phyloP scores from a whole-genome alignment of 768 basidiomycete species.

The Psilocybe subaeruginosa region DNA sequence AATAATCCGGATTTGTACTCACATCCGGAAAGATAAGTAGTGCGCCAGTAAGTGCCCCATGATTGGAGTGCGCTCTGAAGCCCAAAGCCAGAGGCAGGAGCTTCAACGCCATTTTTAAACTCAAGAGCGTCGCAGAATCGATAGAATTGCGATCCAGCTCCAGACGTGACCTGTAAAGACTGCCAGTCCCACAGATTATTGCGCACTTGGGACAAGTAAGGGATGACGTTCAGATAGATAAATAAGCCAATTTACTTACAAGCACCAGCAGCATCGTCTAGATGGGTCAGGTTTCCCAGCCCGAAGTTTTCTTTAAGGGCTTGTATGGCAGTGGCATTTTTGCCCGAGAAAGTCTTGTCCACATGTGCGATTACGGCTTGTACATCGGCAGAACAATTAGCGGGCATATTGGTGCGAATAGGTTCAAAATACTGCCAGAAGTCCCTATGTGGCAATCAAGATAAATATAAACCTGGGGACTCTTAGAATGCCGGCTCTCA shows the following conservation, averaged over 20 bases:
- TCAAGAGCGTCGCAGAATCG: conserved; percentile 71
- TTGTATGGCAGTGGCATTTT: conserved; percentile 49
- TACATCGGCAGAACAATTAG: conserved; percentile 76
- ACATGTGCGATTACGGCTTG: conserved; percentile 63
- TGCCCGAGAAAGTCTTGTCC: conserved; percentile 55
- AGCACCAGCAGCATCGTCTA: conserved; percentile 70
- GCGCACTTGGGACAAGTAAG: conserved; percentile 38
- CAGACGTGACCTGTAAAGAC: conserved; percentile 51
- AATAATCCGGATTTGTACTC: conserved; percentile 23
- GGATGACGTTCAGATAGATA: not conserved
- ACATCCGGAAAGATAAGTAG: conserved; percentile 49
- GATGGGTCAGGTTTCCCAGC: conserved; percentile 54
- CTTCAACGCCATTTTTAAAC: conserved; percentile 56
- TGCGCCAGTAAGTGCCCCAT: conserved; percentile 64
- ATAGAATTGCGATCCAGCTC: conserved; percentile 51
- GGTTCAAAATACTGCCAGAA: conserved; percentile 80
- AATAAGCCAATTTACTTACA: conserved; percentile 32
- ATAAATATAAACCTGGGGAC: not conserved
- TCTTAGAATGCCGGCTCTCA: conserved; percentile 22
- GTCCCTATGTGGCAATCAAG: conserved; percentile 35
- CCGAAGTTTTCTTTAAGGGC: conserved; percentile 62
- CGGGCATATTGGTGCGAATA: conserved; percentile 66
- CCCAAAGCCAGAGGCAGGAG: conserved; percentile 60
- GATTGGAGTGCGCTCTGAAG: conserved; percentile 59
- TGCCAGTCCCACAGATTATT: conserved; percentile 76